Evolutionary conservation across 2,329 filamentous ascomycete genomes (phyloP).

Genomic region (Beauveria bassiana): DNA sequence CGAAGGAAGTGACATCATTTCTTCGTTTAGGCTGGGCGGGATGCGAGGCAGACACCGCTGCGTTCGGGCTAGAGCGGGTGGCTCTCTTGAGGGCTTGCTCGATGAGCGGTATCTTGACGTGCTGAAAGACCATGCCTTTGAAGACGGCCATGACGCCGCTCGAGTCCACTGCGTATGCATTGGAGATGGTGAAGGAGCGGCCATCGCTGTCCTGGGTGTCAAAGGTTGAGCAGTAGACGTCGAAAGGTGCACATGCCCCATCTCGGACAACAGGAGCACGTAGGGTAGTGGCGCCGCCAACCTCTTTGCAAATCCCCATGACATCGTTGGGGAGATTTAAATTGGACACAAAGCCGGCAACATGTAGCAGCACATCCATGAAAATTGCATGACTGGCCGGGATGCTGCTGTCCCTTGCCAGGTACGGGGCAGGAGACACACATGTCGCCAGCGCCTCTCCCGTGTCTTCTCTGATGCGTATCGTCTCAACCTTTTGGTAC

Average conservation of each 20-base stretch:
- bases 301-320: slow-evolving; percentile 20
- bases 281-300: slow-evolving; percentile 12
- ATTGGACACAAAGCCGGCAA: slow-evolving; percentile 25
- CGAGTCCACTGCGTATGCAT: slow-evolving; percentile 19
- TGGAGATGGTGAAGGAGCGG: slow-evolving; percentile 18
- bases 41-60: neutral
- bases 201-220: slow-evolving; percentile 18
- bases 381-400: slow-evolving; percentile 18
- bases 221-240: slow-evolving; percentile 18
- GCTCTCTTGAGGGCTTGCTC: neutral
- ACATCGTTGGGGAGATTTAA: slow-evolving; percentile 18
- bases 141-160: slow-evolving; percentile 17
- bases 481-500: neutral
- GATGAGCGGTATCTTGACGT: slow-evolving; percentile 14
- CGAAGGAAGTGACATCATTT: neutral
- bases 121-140: slow-evolving; percentile 24
- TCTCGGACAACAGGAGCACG: slow-evolving; percentile 18
- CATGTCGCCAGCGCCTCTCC: neutral
- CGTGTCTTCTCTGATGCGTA: neutral
- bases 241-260: slow-evolving; percentile 15
- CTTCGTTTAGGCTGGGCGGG: neutral
- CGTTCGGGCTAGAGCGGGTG: neutral
- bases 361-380: slow-evolving; percentile 24
- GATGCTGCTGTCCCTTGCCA: neutral
- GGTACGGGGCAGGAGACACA: slow-evolving; percentile 13